Evolutionary conservation across 768 basidiomycete species (phyloP), one percentile per base, ranked within the genome.

Genomic region (Panus rudis): DNA sequence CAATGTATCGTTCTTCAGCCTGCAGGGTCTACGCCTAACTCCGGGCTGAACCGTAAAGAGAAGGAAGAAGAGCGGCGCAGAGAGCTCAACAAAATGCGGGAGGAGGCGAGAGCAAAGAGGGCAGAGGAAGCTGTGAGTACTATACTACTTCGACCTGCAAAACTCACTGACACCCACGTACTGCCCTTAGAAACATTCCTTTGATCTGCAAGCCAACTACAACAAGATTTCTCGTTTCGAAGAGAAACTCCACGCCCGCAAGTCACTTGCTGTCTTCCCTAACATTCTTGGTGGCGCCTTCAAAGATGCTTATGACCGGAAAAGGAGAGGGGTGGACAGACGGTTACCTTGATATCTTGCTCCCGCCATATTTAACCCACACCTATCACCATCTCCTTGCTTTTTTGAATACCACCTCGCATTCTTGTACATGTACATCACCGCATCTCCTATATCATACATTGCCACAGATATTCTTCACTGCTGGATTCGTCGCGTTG

Each of bases 61-160:
- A 70, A 68, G 33, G 76, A 83, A n/a, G 83, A 84, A 49, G 82
- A 85, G 55, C 68, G 81, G 37, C 69, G 75, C 44, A 80, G 72
- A 51, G 81, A 88, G 45, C 53, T 87, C 52, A 70, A 79, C 53
- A 75, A 67, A 54, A 75, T 83, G 79, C 72, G 81, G 43, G 80
- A 86, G 28, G 84, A 85, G 28, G 80, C 79, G 14, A 70, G 71
- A 49, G 71, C 71, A 1, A 81, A 73, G 50, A 71, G 79, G 8
- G 62, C 63, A 16, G 61, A 66, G 31, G 81, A 84, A 50, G 68
- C 71, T 37, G 83, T 83, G 37, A 51, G 75, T 56, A n/a, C 13
- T 47, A 14, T 26, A 32, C 17, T 20, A 17, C 33, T 7, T 8
- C 33, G 28, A 10, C 16, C 10, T 30, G 16, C 10, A 10, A 10